Base-by-base conservation (phyloP, 2,329 filamentous ascomycete genomes). In the Clarireedia homoeocarpa region DNA sequence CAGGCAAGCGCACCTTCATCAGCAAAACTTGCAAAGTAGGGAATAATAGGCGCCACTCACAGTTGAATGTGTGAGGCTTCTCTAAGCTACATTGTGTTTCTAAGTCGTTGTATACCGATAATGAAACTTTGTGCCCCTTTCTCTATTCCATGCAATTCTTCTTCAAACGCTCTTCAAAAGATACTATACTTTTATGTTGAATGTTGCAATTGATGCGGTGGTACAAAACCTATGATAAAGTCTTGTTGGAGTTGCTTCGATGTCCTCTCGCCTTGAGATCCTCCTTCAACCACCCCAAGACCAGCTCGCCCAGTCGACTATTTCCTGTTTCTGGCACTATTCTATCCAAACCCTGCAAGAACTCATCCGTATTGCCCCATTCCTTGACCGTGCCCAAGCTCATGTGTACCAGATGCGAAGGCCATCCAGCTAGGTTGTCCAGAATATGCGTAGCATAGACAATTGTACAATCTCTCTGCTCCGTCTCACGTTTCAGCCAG, bases 391-490 rank as follows among this genome's bases (percentile, higher is more conserved):
- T 83, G 27, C 94, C 94, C 48, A 96, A 71, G 68, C 91, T 86
- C 92, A 99, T 96, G 71, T 97, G 92, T 50, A 95, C 91, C 39
- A 99, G 77, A 73, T 99, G 91, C 1, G 89, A 95, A 6, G 94
- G 94, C 94, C 94, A 99, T 20, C 86, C 85, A 0, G 91, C 91
- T 51, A 99, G 75, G 70, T 97, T 96, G 70, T 99, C 94, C 63
- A 99, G 74, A 61, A 99, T 96, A 72, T 99, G 94, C 14, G 94
- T 99, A 6, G 94, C 94, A 70, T 99, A 99, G 27, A 99, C 91
- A 65, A 99, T 89, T 4, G 94, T 96, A 69, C 91, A 96, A 39
- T 83, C 78, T 53, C 92, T 78, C 6, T 69, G 76, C 73, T 92
- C 87, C 0, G 92, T 96, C 81, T 99, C 94, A 58, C 78, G 77